Evolutionary conservation across 139 green algal genomes (phyloP), one percentile per base, ranked within the genome.

Genomic region (Pseudopediastrum boryanum): DNA sequence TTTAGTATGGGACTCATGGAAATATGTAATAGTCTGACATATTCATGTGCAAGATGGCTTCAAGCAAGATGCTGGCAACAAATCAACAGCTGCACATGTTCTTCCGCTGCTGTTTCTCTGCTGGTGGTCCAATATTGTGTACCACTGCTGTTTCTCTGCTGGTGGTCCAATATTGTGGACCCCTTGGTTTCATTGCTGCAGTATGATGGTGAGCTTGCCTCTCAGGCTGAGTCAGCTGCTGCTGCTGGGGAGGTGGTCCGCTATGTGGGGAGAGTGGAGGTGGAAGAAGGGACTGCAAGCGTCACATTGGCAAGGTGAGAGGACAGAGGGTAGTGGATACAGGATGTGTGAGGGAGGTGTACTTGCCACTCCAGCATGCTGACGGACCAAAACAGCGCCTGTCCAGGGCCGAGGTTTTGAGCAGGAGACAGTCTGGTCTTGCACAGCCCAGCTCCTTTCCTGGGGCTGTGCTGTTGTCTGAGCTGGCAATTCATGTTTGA

Each of bases 261-360:
- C 27, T 99, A 97, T 77, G 92, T 99, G 36, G 96, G 94, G 35
- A 75, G 77, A 25, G 94, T 97, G 36, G 96, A 99, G 68, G 83
- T 90, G 8, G 80, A 81, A 12, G 78, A 73, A 27, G 85, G 81
- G 2, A 89, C 86, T 9, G 95, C 92, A 48, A 89, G 80, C 36
- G 96, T 99, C 39, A 90, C 93, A 67, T 85, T 98, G 64, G 54
- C 77, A 50, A 85, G 71, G 87, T 91, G 54, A 52, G 80, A 31
- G n/a, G n/a, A n/a, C n/a, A n/a, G n/a, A n/a, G n/a, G n/a, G n/a
- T n/a, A n/a, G n/a, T n/a, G n/a, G n/a, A n/a, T n/a, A n/a, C n/a
- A n/a, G n/a, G n/a, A n/a, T n/a, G n/a, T n/a, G n/a, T n/a, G n/a
- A n/a, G n/a, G n/a, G n/a, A n/a, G n/a, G n/a, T n/a, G n/a, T n/a